Evolutionary conservation across 306 rosid genomes (phyloP).

Genomic region (Trifolium subterraneum): DNA sequence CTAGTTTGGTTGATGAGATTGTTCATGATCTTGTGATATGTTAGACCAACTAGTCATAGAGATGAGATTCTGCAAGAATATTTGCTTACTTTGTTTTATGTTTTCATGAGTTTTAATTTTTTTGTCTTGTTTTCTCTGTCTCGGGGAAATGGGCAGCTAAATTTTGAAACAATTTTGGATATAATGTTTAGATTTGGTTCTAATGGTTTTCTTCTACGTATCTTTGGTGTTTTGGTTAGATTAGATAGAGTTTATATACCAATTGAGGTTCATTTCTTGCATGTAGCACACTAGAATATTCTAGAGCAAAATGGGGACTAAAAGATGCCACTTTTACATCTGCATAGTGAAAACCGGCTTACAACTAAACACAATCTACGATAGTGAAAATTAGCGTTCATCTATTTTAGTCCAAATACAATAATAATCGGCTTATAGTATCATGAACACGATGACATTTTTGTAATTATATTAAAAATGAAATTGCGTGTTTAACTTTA

Average conservation of each 20-base stretch:
- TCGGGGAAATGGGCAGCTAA: constrained; percentile 10
- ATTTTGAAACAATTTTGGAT: constrained; percentile 25
- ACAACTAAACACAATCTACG: no score
- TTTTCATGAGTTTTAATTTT: constrained; percentile 4
- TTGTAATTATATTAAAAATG: no score
- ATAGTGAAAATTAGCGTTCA: no score
- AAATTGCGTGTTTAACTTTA: no score
- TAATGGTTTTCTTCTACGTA: background rate
- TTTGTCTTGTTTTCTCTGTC: constrained; percentile 30
- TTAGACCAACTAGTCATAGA: background rate
- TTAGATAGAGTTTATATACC: background rate
- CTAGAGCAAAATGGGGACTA: no score
- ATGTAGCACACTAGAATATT: no score
- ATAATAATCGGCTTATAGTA: no score
- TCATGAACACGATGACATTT: no score
- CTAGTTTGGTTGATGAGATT: constrained; percentile 55
- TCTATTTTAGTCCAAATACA: no score
- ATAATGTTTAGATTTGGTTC: constrained; percentile 28
- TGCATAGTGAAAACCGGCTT: no score
- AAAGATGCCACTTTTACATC: no score
- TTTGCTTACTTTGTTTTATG: background rate
- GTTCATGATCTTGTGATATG: constrained; percentile 48
- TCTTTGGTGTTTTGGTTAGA: background rate
- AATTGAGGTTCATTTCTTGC: background rate
- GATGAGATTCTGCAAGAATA: background rate